Conservation (phyloP, 331 rosid species). For the Prunus yedoensis region DNA sequence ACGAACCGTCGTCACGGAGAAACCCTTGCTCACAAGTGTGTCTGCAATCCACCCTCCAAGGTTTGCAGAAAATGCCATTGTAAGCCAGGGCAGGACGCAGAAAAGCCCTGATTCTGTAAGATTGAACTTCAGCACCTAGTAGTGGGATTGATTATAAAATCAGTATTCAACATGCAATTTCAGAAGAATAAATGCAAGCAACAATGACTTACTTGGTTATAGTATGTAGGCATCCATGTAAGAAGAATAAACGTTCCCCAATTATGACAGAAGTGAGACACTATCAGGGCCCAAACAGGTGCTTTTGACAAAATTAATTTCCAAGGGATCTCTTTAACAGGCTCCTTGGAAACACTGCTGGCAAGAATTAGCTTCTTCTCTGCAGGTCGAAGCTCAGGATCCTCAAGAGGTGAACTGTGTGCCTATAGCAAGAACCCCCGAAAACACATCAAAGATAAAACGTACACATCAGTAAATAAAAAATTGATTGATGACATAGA, state of each 20-base stretch:
- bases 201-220: slow-evolving; percentile 73
- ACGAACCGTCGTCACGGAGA: slow-evolving; percentile 83
- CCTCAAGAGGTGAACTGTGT: slow-evolving; percentile 89
- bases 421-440: slow-evolving; percentile 50
- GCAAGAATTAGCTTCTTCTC: slow-evolving; percentile 77
- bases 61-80: slow-evolving; percentile 97
- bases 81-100: slow-evolving; percentile 90
- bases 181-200: background rate
- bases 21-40: slow-evolving; percentile 86
- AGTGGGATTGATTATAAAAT: slow-evolving; percentile 22
- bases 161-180: slow-evolving; percentile 6
- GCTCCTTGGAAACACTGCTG: slow-evolving; percentile 63
- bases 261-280: slow-evolving; percentile 94
- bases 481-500: background rate
- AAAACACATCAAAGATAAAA: too few species aligned
- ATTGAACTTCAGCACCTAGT: slow-evolving; percentile 94
- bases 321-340: slow-evolving; percentile 92
- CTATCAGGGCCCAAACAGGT: slow-evolving; percentile 97
- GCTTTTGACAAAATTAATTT: slow-evolving; percentile 78
- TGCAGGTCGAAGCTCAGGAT: slow-evolving; percentile 75
- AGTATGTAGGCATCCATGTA: slow-evolving; percentile 99
- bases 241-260: slow-evolving; percentile 99
- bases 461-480: background rate
- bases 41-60: slow-evolving; percentile 99
- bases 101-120: slow-evolving; percentile 93